Base-by-base conservation (phyloP, 805 yeast genomes). In the Metschnikowia vanudenii region DNA sequence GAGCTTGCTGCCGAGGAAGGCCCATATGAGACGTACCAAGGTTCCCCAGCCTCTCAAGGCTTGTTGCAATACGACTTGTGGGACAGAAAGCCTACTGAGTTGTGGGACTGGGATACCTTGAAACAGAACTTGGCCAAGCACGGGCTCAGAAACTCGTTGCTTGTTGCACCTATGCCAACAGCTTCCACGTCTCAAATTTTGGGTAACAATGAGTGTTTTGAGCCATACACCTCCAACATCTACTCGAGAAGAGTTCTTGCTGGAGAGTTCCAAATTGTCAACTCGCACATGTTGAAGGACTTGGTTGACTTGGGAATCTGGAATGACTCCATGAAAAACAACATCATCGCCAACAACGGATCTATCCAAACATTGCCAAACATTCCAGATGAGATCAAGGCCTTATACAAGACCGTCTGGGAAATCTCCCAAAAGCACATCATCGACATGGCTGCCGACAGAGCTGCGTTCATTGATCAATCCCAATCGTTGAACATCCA, bases 401-500 rank as follows among this genome's bases (percentile, higher is more conserved):
- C 74, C 26, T 65, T 79, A 52, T 79, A 79, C 64, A 78, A 75
- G 61, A 79, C 84, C 1, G 83, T 79, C 29, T 79, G 84, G 84
- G 84, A 79, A 65, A 75, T 79, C 46, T 71, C 80, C 34, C 84
- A 79, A 61, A 78, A 77, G 63, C 73, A 73, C 46, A 75, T 79
- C 53, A 79, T 80, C 55, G 84, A 79, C 52, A 50, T 61, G 79
- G 82, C 88, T 52, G 85, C 88, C 47, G 90, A 64, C 50, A 78
- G 94, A 69, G 82, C 88, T 49, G 85, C 89, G 18, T 87, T 75
- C 68, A 82, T 86, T 64, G 94, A 86, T 67, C 99, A 94, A 72
- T 88, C 96, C 24, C 98, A 92, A 74, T 84, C 94, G 39, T 74
- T 94, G 76, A 94, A 92, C 67, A 82, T 94, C 54, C 91, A 88